These are phyloP conservation scores for Candida krabiensis DNA, from an alignment of 805 yeast genomes.

Conservation along the genomic window DNA sequence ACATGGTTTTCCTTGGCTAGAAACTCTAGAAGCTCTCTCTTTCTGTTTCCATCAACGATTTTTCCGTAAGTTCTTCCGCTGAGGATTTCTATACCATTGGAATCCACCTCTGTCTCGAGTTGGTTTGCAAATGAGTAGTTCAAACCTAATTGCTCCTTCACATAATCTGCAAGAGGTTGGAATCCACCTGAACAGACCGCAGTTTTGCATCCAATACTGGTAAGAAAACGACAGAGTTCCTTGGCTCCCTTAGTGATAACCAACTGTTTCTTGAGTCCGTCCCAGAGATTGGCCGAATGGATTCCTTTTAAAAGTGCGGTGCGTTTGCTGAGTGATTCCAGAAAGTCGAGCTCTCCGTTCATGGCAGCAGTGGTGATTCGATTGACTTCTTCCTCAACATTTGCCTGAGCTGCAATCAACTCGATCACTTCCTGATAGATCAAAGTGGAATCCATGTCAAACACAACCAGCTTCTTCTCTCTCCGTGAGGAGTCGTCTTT, in stretches of 20 bases:
- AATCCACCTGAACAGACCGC: conserved; percentile 97
- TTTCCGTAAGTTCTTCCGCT: conserved; percentile 79
- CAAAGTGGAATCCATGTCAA: conserved; percentile 97
- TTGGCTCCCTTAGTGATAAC: conserved; percentile 82
- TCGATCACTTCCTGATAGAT: conserved; percentile 97
- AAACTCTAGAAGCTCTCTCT: conserved; percentile 68
- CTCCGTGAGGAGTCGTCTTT: conserved; percentile 31
- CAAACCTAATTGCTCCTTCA: conserved; percentile 64
- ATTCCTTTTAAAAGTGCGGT: conserved; percentile 83
- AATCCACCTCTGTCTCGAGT: conserved; percentile 47
- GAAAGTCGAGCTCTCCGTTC: conserved; percentile 95
- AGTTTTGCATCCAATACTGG: conserved; percentile 59
- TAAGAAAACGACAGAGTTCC: conserved; percentile 65
- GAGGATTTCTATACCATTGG: conserved; percentile 43
- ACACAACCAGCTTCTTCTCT: conserved; percentile 65
- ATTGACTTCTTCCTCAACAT: conserved; percentile 83
- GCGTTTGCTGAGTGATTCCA: conserved; percentile 72
- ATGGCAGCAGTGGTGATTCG: conserved; percentile 90
- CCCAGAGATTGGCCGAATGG: conserved; percentile 70
- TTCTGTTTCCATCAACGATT: conserved; percentile 81
- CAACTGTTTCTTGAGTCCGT: conserved; percentile 67
- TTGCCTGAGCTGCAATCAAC: conserved; percentile 90
- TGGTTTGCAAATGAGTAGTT: conserved; percentile 90
- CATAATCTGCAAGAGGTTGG: conserved; percentile 78
- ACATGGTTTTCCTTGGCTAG: conserved; percentile 58